phyloP scores from a whole-genome alignment of 805 yeast species.

The Kodamaea nitidulidarum region DNA sequence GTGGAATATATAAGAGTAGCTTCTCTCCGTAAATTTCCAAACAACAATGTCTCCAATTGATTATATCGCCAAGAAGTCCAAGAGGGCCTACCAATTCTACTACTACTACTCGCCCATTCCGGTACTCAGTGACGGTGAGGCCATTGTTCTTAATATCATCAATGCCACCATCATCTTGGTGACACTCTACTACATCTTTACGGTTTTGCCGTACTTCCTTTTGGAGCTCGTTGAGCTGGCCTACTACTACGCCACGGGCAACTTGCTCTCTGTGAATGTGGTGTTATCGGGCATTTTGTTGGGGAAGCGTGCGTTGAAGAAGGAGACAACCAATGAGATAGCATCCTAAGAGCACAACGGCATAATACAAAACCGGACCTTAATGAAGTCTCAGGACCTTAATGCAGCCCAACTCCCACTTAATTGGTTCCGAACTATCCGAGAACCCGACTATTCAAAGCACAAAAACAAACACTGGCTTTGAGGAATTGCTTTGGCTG shows the following conservation, averaged over 20 bases:
- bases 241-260: conserved; percentile 18
- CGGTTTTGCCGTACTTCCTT: conserved; percentile 2
- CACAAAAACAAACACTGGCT: too few species aligned
- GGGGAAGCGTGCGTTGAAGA: conserved; percentile 8
- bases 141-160: conserved; percentile 16
- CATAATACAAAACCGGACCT: too few species aligned
- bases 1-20: background rate
- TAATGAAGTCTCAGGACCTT: too few species aligned
- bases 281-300: conserved; percentile 8
- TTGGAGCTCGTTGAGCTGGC: conserved; percentile 11
- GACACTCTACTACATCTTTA: conserved; percentile 14
- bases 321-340: conserved; percentile 2
- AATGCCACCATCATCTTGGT: conserved; percentile 12
- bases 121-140: conserved; percentile 24
- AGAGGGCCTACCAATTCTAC: conserved; percentile 18
- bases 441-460: too few species aligned
- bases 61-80: conserved; percentile 24
- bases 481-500: too few species aligned
- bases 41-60: background rate
- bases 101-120: conserved; percentile 27
- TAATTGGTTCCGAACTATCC: too few species aligned
- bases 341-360: background rate
- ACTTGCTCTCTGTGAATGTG: conserved; percentile 11
- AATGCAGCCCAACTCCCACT: too few species aligned
- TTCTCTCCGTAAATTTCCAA: background rate